Evolutionary conservation across 1,139 yeast genomes (phyloP), one percentile per base, ranked within the genome.

Genomic region (Nakaseomyces bracarensis): DNA sequence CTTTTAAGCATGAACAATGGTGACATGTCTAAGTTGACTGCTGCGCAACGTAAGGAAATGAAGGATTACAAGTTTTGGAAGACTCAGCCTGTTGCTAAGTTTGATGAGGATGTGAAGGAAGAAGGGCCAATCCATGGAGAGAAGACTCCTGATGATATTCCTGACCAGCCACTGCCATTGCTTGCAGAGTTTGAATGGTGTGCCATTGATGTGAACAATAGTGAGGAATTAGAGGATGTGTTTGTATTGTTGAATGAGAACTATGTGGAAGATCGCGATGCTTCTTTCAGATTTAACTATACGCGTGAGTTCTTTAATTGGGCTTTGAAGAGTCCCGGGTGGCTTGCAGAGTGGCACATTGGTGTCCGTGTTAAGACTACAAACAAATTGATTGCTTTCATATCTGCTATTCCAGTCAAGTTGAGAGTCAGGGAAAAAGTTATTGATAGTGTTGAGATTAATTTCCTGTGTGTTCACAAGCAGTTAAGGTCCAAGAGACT

Each of bases 261-360:
- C 64, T 91, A 91, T 57, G 95, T 93, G 23, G 99, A 91, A 63
- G 98, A 91, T 61, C 79, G 79, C 43, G 96, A 87, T 57, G 91
- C 94, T 26, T 77, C 87, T 1, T 87, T 93, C 67, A 72, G 99
- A 55, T 91, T 91, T 70, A 84, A 85, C 54, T 91, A 91, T 65
- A 75, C 91, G 1, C 78, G 79, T 33, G 81, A 78, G 39, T 91
- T 91, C 56, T 75, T 93, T 60, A 75, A 79, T 54, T 91, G 98
- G 98, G 95, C 96, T 1, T 69, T 91, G 54, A 82, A 83, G 54
- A 86, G 96, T 7, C 98, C 98, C 0, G 97, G 97, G 11, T 91
- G 93, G 85, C 70, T 71, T 41, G 69, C 72, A 45, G 93, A 87
- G 11, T 89, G 96, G 95, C 84, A 83, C 57, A 82, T 87, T 35